phyloP scores from a whole-genome alignment of 148 eudicot species.

The Silene uniflora region DNA sequence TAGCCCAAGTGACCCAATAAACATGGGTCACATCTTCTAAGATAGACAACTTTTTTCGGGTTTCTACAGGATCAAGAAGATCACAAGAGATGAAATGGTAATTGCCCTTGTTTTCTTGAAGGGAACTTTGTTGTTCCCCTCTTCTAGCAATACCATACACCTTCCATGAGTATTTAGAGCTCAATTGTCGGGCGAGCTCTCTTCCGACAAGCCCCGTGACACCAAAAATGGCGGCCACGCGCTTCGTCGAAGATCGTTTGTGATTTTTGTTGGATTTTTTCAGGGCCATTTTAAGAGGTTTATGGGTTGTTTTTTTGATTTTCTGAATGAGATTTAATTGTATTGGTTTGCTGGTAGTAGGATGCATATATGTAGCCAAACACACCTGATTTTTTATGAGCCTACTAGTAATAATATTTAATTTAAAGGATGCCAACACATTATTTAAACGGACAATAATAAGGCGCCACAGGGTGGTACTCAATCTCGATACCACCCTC shows the following conservation, averaged over 20 bases:
- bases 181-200: constrained; percentile 55
- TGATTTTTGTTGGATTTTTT: constrained; percentile 25
- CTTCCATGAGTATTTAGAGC: constrained; percentile 52
- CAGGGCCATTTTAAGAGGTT: constrained; percentile 26
- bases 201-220: constrained; percentile 84
- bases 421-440: neutral
- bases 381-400: constrained; percentile 14
- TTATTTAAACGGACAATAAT: neutral
- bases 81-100: constrained; percentile 73
- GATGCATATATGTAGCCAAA: constrained; percentile 21
- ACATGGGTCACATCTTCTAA: constrained; percentile 68
- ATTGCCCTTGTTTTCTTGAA: constrained; percentile 24
- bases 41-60: constrained; percentile 43
- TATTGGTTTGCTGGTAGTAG: constrained; percentile 18
- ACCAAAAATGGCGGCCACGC: constrained; percentile 77
- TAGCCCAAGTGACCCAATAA: constrained; percentile 93
- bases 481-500: no score
- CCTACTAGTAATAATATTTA: neutral
- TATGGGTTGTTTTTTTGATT: neutral
- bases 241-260: constrained; percentile 20
- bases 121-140: constrained; percentile 23
- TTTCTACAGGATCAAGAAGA: constrained; percentile 47
- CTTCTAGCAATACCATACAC: constrained; percentile 80
- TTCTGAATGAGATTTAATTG: constrained; percentile 11
- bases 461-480: no score